Evolutionary conservation across 2,329 filamentous ascomycete species (phyloP).

Genomic region (Myriosclerotinia curreyana): DNA sequence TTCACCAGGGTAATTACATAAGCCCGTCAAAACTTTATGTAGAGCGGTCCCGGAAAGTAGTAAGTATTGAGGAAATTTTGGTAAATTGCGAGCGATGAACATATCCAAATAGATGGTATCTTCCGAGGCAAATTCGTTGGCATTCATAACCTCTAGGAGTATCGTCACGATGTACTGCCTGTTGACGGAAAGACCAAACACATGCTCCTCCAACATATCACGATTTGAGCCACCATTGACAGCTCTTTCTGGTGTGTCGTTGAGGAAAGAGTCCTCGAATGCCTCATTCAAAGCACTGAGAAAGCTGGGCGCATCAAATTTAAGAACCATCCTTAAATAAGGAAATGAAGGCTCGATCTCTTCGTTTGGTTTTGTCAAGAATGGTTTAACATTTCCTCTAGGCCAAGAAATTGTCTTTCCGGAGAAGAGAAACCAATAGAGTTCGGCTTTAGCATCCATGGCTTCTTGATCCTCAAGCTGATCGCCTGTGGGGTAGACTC

Average conservation of each 20-base stretch:
- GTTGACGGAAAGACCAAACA: slow-evolving; percentile 71
- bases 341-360: slow-evolving; percentile 73
- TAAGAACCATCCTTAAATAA: slow-evolving; percentile 77
- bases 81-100: slow-evolving; percentile 93
- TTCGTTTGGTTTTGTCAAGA: slow-evolving; percentile 57
- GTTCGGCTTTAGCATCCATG: slow-evolving; percentile 73
- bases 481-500: slow-evolving; percentile 86
- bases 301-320: slow-evolving; percentile 87
- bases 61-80: slow-evolving; percentile 95
- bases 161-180: slow-evolving; percentile 92
- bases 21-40: slow-evolving; percentile 72
- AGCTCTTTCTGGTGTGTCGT: slow-evolving; percentile 67
- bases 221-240: slow-evolving; percentile 50
- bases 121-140: slow-evolving; percentile 67
- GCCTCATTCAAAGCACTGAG: slow-evolving; percentile 95
- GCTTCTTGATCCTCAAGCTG: slow-evolving; percentile 70
- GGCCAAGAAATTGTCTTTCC: slow-evolving; percentile 76
- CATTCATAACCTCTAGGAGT: slow-evolving; percentile 83
- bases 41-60: slow-evolving; percentile 83
- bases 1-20: slow-evolving; percentile 79
- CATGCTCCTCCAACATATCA: slow-evolving; percentile 61
- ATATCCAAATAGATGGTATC: slow-evolving; percentile 96
- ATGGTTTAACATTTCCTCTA: slow-evolving; percentile 56
- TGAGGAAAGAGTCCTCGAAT: slow-evolving; percentile 92
- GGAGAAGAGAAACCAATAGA: slow-evolving; percentile 93